Evolutionary conservation across 768 basidiomycete genomes (phyloP), one percentile per base, ranked within the genome.

Genomic region (Serendipita sp.): DNA sequence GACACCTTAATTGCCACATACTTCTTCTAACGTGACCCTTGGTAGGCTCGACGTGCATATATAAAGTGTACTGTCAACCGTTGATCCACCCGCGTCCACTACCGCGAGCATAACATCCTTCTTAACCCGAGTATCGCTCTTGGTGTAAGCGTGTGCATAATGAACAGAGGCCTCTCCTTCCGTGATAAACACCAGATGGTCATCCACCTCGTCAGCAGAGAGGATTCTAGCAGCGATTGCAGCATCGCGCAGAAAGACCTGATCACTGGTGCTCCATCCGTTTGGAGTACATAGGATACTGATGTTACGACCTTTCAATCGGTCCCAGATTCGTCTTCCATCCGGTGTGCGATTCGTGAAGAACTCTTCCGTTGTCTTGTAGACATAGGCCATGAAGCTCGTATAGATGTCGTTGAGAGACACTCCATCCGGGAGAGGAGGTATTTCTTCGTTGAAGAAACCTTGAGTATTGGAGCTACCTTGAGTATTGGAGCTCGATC

Each of bases 341-440:
- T 47, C 28, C n/a, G 35, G 34, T 0, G 35, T 41, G 18, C 13
- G 5, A 46, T 45, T 48, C 16, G 11, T 18, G 30, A 66, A 66
- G 3, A 30, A 63, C 1, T 41, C 35, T 32, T 23, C n/a, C 5
- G 65, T 38, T 58, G 48, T 34, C 11, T 63, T 46, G 36, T 38
- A 16, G 23, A 63, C 13, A 38, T 63, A 64, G 35, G 18, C n/a
- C 10, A 66, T 28, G 63, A 66, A 63, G 23, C 48, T 48, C 10
- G 32, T 10, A 51, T 66, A 66, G 35, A 66, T 51, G 16, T 4
- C 16, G 16, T 66, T 38, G 38, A 66, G 32, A 30, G 28, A 18
- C n/a, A 66, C 47, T 30, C 32, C 4, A 3, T 18, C 15, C 15
- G 65, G 65, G 15, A 66, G 62, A 18, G 60, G 46, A 4, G 65